Conservation (phyloP, 2,329 filamentous ascomycete species). For the Curvularia verruculosa region DNA sequence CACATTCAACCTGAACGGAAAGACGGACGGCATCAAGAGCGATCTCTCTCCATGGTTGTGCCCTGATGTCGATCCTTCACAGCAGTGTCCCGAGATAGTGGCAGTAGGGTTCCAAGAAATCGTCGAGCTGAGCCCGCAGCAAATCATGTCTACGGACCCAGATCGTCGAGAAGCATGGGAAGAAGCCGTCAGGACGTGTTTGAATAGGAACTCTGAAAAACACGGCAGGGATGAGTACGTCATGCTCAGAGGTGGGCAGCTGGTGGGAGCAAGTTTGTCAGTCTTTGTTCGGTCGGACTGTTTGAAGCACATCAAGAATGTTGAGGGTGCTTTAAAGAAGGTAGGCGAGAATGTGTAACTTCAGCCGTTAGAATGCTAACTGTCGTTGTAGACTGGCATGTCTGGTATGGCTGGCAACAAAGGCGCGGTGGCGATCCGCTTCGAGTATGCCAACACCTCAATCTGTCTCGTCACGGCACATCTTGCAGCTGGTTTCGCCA, state of each 20-base stretch:
- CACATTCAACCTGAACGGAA: conserved; percentile 94
- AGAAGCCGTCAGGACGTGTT: conserved; percentile 72
- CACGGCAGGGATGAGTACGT: conserved; percentile 81
- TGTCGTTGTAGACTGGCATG: conserved; percentile 70
- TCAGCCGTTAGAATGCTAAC: conserved; percentile 19
- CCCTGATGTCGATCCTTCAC: conserved; percentile 64
- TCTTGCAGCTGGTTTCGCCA: conserved; percentile 92
- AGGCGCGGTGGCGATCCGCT: conserved; percentile 92
- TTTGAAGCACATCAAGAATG: conserved; percentile 87
- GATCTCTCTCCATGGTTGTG: conserved; percentile 89
- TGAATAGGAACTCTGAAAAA: conserved; percentile 73
- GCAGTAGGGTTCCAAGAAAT: conserved; percentile 97
- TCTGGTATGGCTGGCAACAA: conserved; percentile 98
- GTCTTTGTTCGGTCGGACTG: conserved; percentile 85
- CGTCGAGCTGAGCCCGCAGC: conserved; percentile 94
- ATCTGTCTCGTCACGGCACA: conserved; percentile 97
- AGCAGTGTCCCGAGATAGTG: conserved; percentile 78
- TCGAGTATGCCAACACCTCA: conserved; percentile 91
- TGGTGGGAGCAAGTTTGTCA: conserved; percentile 90
- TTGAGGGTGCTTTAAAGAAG: conserved; percentile 95
- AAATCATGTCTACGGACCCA: conserved; percentile 98
- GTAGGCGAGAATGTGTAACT: conserved; percentile 35
- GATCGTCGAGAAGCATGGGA: conserved; percentile 87
- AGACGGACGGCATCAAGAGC: conserved; percentile 74
- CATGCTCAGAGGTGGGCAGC: conserved; percentile 85